These are phyloP conservation scores for Trichoderma sp. DNA, from an alignment of 2,329 filamentous ascomycete genomes.

Conservation along the genomic window DNA sequence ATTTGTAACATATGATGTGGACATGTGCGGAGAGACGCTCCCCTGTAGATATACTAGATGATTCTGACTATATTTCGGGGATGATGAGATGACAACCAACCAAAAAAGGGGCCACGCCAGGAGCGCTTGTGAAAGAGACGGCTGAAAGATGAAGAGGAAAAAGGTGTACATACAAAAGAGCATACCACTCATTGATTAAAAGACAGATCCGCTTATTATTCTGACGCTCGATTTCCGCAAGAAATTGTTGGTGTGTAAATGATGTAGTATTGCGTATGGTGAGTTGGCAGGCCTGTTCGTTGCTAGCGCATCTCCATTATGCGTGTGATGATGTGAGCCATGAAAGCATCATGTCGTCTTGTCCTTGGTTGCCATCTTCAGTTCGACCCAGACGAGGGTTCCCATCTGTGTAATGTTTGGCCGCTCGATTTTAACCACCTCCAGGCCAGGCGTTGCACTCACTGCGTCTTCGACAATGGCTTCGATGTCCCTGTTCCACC, in stretches of 20 bases:
- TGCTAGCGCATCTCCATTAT: neutral
- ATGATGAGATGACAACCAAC: conserved; percentile 24
- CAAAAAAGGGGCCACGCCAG: conserved; percentile 1
- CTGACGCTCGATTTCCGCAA: neutral
- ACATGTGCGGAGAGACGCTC: conserved; percentile 28
- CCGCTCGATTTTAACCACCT: conserved; percentile 54
- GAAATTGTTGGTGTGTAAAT: neutral
- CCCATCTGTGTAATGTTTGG: conserved; percentile 54
- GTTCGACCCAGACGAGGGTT: conserved; percentile 58
- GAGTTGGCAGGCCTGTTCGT: neutral
- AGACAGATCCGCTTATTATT: conserved; percentile 1
- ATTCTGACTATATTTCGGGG: conserved; percentile 23
- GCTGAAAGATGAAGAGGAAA: neutral
- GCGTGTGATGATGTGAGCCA: neutral
- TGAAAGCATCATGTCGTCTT: neutral
- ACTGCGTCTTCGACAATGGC: conserved; percentile 52
- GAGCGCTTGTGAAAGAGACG: conserved; percentile 7
- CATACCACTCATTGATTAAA: conserved; percentile 22
- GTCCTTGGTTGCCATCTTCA: conserved; percentile 41
- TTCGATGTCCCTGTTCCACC: conserved; percentile 66
- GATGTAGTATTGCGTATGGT: neutral
- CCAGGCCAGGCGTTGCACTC: conserved; percentile 49
- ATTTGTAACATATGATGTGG: conserved; percentile 27
- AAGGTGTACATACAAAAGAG: conserved; percentile 17
- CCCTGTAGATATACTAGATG: conserved; percentile 33